phyloP scores from a whole-genome alignment of 2,329 filamentous ascomycete species.

The Metarhizium brunneum region DNA sequence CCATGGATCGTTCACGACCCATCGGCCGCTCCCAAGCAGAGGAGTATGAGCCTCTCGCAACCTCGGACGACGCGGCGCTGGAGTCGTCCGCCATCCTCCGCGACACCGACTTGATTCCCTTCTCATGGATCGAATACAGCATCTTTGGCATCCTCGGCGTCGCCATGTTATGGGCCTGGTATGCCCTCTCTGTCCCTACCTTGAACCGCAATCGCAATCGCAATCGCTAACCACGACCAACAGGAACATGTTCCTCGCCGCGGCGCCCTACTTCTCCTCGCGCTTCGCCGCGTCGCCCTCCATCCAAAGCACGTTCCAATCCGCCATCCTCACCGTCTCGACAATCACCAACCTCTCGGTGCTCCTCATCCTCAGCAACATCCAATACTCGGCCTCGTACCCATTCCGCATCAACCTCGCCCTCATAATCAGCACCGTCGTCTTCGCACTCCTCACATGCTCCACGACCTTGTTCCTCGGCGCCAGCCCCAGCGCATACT shows the following conservation, averaged over 20 bases:
- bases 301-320: slow-evolving; percentile 77
- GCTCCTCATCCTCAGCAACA: slow-evolving; percentile 67
- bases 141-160: slow-evolving; percentile 81
- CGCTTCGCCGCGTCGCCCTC: slow-evolving; percentile 65
- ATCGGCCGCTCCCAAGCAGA: slow-evolving; percentile 10
- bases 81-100: slow-evolving; percentile 19
- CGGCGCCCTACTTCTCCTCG: slow-evolving; percentile 82
- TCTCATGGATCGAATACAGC: slow-evolving; percentile 79
- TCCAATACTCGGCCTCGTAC: slow-evolving; percentile 79
- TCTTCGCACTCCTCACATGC: slow-evolving; percentile 69
- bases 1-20: slow-evolving; percentile 19
- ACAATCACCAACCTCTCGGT: slow-evolving; percentile 72
- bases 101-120: slow-evolving; percentile 37
- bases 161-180: slow-evolving; percentile 98
- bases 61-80: slow-evolving; percentile 16
- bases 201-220: not conserved
- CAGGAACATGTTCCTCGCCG: slow-evolving; percentile 98
- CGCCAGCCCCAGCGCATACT: slow-evolving; percentile 57
- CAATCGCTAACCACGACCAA: not conserved
- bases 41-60: slow-evolving; percentile 25
- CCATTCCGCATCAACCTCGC: slow-evolving; percentile 74
- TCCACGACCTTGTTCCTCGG: slow-evolving; percentile 64
- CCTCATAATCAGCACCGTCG: slow-evolving; percentile 64
- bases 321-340: slow-evolving; percentile 77
- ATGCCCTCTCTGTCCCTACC: slow-evolving; percentile 19